Percentiles rank a stretch among this genome's conserved stretches.
phyloP scores from a whole-genome alignment of 2,329 filamentous ascomycete species.

The Drechslerella dactyloides region DNA sequence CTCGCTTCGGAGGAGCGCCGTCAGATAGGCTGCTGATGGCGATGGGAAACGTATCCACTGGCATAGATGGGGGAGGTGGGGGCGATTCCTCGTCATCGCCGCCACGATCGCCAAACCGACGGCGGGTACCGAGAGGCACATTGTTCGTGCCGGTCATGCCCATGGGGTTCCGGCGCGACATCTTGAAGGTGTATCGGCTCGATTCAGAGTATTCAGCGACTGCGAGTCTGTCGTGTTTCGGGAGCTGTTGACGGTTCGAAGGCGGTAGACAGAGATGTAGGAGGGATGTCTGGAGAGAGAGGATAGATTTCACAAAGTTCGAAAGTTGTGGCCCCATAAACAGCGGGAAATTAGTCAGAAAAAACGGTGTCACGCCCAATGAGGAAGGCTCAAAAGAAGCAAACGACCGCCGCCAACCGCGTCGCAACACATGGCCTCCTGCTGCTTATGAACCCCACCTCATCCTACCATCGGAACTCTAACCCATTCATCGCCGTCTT shows the following conservation, averaged over 20 bases:
- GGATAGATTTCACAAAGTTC: too few relatives aligned
- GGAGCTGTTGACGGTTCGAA: conserved; percentile 5
- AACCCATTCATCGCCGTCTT: not conserved
- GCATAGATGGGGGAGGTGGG: conserved; percentile 55
- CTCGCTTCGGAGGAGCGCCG: conserved; percentile 73
- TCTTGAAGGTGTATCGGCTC: conserved; percentile 10
- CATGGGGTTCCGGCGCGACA: conserved; percentile 49
- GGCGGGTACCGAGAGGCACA: conserved; percentile 84
- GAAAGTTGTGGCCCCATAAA: not conserved
- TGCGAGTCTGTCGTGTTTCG: not conserved
- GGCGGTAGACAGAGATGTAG: not conserved
- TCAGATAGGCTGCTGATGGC: conserved; percentile 51
- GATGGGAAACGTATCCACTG: conserved; percentile 55
- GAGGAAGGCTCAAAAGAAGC: conserved; percentile 3
- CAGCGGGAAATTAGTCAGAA: conserved; percentile 8
- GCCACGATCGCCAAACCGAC: conserved; percentile 70
- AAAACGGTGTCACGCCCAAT: not conserved
- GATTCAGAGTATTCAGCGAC: not conserved
- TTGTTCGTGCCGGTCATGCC: conserved; percentile 99
- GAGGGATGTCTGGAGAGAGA: not conserved
- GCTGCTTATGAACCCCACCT: not conserved
- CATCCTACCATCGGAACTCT: not conserved
- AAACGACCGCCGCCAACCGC: conserved; percentile 6
- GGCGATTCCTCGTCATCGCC: conserved; percentile 59
- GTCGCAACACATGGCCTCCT: conserved; percentile 8